Evolutionary conservation across 116 monocot genomes (phyloP).

Genomic region (Trichopus zeylanicus): DNA sequence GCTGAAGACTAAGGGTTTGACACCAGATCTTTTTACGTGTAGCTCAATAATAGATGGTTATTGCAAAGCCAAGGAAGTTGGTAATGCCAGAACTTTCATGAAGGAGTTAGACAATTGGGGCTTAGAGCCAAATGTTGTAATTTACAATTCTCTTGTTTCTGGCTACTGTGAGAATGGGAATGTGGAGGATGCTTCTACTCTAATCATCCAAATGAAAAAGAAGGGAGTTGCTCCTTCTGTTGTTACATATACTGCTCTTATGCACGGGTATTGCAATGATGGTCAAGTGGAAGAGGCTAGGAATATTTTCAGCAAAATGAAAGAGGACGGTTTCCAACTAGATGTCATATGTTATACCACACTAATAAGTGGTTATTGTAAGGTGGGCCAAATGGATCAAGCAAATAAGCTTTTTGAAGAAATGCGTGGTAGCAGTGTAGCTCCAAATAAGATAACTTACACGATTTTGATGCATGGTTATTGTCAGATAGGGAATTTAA

Average conservation of each 20-base stretch:
- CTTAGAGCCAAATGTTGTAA: constrained; percentile 49
- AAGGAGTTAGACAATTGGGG: constrained; percentile 43
- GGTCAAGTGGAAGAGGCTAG: constrained; percentile 64
- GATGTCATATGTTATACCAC: constrained; percentile 78
- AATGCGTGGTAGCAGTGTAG: constrained; percentile 30
- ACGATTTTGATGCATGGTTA: constrained; percentile 69
- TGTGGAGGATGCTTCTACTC: constrained; percentile 37
- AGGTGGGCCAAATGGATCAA: constrained; percentile 36
- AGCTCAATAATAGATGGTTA: constrained; percentile 71
- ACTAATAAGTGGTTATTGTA: constrained; percentile 49
- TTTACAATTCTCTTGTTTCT: constrained; percentile 71
- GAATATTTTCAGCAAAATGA: constrained; percentile 35
- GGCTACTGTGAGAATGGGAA: constrained; percentile 50
- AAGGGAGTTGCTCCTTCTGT: constrained; percentile 46
- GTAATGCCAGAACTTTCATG: constrained; percentile 47
- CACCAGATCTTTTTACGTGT: constrained; percentile 50
- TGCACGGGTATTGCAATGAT: constrained; percentile 63
- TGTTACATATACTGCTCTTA: constrained; percentile 61
- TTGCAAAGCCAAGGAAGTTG: constrained; percentile 58
- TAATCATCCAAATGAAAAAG: constrained; percentile 59
- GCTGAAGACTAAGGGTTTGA: constrained; percentile 33
- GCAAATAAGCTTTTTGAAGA: constrained; percentile 34
- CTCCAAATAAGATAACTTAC: constrained; percentile 62
- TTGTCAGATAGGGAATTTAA: constrained; percentile 38
- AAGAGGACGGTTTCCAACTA: constrained; percentile 30